These are phyloP conservation scores for Mucor mucedo DNA, from an alignment of 371 early-diverging fungal genomes.

Conservation along the genomic window DNA sequence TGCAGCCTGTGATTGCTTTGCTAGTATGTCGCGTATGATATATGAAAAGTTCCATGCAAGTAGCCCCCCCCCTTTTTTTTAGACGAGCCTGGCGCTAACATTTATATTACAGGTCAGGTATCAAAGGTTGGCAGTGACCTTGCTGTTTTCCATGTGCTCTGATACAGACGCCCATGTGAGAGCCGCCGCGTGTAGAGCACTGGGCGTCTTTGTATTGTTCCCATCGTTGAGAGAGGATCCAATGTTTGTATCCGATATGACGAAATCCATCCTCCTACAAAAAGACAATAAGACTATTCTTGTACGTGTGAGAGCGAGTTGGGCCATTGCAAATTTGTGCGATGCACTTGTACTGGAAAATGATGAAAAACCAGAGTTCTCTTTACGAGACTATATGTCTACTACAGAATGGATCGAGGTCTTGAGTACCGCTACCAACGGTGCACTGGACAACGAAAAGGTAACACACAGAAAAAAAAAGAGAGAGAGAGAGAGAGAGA, in stretches of 20 bases:
- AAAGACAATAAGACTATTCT: conserved; percentile 56
- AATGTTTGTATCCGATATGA: conserved; percentile 61
- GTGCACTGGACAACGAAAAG: conserved; percentile 77
- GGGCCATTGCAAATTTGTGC: conserved; percentile 79
- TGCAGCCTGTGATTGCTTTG: conserved; percentile 68
- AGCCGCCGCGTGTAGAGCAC: conserved; percentile 72
- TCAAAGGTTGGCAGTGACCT: conserved; percentile 52
- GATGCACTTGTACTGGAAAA: conserved; percentile 67
- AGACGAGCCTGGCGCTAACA: not conserved
- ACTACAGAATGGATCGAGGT: conserved; percentile 52
- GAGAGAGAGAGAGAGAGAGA: too few relatives aligned
- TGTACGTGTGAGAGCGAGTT: conserved; percentile 73
- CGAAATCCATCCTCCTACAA: conserved; percentile 47
- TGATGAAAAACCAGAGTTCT: conserved; percentile 38
- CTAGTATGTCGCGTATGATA: conserved; percentile 51
- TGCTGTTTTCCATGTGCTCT: conserved; percentile 56
- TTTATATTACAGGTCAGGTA: conserved; percentile 40
- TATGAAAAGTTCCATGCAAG: conserved; percentile 55
- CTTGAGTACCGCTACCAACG: conserved; percentile 53
- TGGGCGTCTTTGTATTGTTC: conserved; percentile 71
- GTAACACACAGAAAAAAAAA: conserved; percentile 28
- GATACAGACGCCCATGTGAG: conserved; percentile 63
- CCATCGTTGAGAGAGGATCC: conserved; percentile 63
- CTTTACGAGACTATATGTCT: conserved; percentile 42
- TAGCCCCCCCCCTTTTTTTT: not conserved